phyloP scores from a whole-genome alignment of 2,329 filamentous ascomycete species.

The Hymenoscyphus fraxineus region DNA sequence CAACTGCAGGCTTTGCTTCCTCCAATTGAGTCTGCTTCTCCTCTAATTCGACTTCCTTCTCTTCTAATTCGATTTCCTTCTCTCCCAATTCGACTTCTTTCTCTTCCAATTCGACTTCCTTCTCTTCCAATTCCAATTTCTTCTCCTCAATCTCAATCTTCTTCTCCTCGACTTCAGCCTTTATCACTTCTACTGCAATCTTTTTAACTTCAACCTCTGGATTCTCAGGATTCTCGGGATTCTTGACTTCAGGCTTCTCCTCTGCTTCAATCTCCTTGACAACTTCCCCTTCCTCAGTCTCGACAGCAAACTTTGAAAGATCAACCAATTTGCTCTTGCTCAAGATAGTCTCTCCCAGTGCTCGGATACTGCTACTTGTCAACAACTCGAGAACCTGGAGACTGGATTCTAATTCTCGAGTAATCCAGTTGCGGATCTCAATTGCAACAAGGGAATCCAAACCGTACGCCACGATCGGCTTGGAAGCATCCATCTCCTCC shows the following conservation, averaged over 20 bases:
- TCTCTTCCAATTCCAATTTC: neutral
- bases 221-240: neutral
- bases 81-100: neutral
- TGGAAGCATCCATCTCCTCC: conserved; percentile 44
- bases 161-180: neutral
- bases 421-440: conserved; percentile 40
- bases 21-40: neutral
- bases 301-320: neutral
- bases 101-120: neutral
- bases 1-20: neutral
- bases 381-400: conserved; percentile 30
- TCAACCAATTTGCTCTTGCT: conserved; percentile 26
- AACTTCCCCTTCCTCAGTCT: neutral
- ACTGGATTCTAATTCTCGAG: conserved; percentile 23
- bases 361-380: conserved; percentile 25
- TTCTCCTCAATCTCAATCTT: neutral
- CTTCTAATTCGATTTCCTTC: neutral
- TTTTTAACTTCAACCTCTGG: neutral
- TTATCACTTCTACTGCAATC: neutral
- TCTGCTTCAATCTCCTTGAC: neutral
- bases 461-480: conserved; percentile 32
- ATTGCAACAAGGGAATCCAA: conserved; percentile 29
- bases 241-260: neutral
- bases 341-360: conserved; percentile 28
- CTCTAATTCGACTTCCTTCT: neutral